Evolutionary conservation across 371 early-diverging fungal genomes (phyloP), one percentile per base, ranked within the genome.

Genomic region (Rhizopus stolonifer): DNA sequence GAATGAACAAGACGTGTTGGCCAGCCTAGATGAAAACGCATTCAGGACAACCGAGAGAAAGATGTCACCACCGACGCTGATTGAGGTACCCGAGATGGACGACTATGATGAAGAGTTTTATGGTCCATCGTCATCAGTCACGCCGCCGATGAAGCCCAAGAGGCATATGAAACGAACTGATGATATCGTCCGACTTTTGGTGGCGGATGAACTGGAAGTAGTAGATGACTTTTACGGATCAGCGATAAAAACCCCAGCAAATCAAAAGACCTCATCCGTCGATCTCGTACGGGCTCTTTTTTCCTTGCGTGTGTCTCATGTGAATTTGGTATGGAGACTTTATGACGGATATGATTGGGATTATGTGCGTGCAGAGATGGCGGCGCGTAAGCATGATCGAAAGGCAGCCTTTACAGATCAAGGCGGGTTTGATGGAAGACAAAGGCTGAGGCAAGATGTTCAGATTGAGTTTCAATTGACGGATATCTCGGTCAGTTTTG

Each of bases 261-360:
- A 70, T 24, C 66, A 65, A 57, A 61, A 65, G 11, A 60, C 65
- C 19, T 61, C 63, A 0, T 29, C 52, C 4, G 60, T 76, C 1
- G 70, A 70, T 46, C 13, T 51, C 29, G 25, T 44, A 40, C 43
- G 46, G 10, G 79, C 82, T 24, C 45, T 72, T 21, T 23, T 80
- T 21, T 75, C 80, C 0, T 34, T 87, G 8, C 76, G 80, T 15
- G 61, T 88, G 3, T 56, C 69, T 11, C 79, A 88, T 47, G 77
- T 85, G 43, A 79, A 83, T 56, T 44, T 89, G 24, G 46, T 71
- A 2, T 85, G 83, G 83, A 74, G 79, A 11, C 52, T 90, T 10
- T 85, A 81, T 36, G 85, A 86, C 54, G 89, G 88, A 0, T 72
- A 70, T 46, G 83, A 83, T 49, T 84, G 79, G 79, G 56, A 55